phyloP scores from a whole-genome alignment of 1,284 basidiomycete genomes.

The Meripilus lineatus region DNA sequence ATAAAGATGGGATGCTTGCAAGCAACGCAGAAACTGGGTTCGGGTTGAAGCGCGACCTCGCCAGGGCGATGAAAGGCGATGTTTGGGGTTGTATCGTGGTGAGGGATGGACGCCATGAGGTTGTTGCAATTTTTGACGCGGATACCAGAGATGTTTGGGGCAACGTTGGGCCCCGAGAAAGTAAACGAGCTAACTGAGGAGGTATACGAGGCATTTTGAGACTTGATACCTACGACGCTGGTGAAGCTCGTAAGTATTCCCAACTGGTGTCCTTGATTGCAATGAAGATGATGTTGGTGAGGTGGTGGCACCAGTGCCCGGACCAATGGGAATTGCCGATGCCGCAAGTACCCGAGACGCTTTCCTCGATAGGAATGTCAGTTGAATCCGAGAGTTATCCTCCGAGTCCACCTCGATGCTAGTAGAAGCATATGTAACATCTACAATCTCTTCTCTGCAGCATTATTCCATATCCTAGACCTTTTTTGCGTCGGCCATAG shows the following conservation, averaged over 20 bases:
- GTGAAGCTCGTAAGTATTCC: no score
- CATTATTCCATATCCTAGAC: no score
- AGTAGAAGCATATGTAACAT: no score
- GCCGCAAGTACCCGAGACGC: no score
- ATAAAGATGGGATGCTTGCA: constrained; percentile 6
- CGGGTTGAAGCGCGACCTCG: constrained; percentile 4
- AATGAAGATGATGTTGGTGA: no score
- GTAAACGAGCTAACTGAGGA: constrained; percentile 3
- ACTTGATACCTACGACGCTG: not conserved
- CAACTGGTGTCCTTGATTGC: no score
- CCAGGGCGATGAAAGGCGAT: constrained; percentile 3
- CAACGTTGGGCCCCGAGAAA: constrained; percentile 3
- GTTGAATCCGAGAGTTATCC: no score
- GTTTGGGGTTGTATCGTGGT: not conserved
- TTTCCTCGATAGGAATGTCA: no score
- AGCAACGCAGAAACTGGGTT: constrained; percentile 1
- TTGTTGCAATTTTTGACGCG: not conserved
- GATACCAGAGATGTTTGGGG: not conserved
- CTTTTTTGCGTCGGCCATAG: no score
- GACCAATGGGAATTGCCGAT: not conserved
- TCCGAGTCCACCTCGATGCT: no score
- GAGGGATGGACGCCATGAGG: not conserved
- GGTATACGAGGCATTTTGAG: constrained; percentile 9
- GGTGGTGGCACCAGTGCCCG: not conserved
- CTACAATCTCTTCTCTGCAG: no score